These are phyloP conservation scores for Podosphaera xanthii DNA, from an alignment of 2,329 filamentous ascomycete genomes.

Conservation along the genomic window DNA sequence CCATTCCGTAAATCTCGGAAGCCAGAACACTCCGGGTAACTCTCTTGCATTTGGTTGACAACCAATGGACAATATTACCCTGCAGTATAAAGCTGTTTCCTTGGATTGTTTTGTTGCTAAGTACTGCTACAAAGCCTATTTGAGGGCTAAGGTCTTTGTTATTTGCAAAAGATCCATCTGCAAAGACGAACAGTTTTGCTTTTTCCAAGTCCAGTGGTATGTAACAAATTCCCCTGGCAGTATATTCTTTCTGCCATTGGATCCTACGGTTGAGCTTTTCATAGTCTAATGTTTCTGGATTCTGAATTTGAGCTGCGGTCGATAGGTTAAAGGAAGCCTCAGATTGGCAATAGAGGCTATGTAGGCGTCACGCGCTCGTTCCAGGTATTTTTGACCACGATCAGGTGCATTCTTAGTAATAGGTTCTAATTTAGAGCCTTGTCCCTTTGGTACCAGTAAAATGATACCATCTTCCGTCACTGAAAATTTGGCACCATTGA, in stretches of 20 bases:
- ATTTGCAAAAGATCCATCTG: too few relatives aligned
- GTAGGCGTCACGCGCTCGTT: not conserved
- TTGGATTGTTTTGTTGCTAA: not conserved
- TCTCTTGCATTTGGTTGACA: slow-evolving; percentile 1
- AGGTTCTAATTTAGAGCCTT: not conserved
- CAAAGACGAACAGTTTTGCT: not conserved
- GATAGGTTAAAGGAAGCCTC: too few relatives aligned
- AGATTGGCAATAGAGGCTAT: not conserved
- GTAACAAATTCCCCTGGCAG: not conserved
- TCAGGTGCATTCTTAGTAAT: not conserved
- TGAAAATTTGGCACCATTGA: too few relatives aligned
- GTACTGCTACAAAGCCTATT: not conserved
- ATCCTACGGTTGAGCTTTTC: not conserved
- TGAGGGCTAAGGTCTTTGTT: too few relatives aligned
- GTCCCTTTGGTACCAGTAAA: not conserved
- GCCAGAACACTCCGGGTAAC: slow-evolving; percentile 3
- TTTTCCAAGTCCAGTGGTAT: not conserved
- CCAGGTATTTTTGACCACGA: not conserved
- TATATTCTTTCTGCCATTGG: not conserved
- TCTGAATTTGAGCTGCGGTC: too few relatives aligned
- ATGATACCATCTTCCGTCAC: not conserved
- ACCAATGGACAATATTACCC: slow-evolving; percentile 1
- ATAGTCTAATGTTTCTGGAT: not conserved
- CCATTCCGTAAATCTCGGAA: too few relatives aligned
- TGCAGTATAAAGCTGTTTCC: not conserved